A percentile compares a stretch with the other conserved stretches of the same genome.
phyloP scores from a whole-genome alignment of 1,284 basidiomycete genomes.

The Mrakiaceae sp. region DNA sequence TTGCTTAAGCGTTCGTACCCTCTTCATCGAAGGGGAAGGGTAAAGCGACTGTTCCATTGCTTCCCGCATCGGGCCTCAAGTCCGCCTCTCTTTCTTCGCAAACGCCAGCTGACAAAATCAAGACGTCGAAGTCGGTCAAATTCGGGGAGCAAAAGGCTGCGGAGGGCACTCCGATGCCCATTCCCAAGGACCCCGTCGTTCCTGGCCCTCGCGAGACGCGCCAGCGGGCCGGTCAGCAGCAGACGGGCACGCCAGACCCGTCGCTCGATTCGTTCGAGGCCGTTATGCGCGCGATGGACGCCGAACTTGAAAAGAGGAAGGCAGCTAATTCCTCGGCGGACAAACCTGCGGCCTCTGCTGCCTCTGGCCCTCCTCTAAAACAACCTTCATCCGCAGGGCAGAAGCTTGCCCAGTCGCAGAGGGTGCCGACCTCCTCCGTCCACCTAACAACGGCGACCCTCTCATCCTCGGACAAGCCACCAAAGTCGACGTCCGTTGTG shows the following conservation, averaged over 20 bases:
- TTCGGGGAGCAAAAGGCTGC: not conserved
- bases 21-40: too few relatives aligned
- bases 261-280: conserved; percentile 83
- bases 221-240: conserved; percentile 2
- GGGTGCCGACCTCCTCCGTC: too few relatives aligned
- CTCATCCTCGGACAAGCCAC: conserved; percentile 5
- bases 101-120: too few relatives aligned
- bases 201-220: not conserved
- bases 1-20: too few relatives aligned
- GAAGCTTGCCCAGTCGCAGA: not conserved
- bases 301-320: conserved; percentile 48
- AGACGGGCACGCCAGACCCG: conserved; percentile 36
- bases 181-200: conserved; percentile 17
- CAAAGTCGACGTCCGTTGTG: conserved; percentile 13
- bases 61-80: conserved; percentile 15
- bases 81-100: conserved; percentile 2
- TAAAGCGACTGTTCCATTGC: too few relatives aligned
- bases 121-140: not conserved
- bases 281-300: conserved; percentile 90
- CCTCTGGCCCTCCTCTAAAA: not conserved
- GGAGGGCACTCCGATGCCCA: conserved; percentile 16
- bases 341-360: not conserved
- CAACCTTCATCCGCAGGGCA: not conserved
- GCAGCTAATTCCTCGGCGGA: conserved; percentile 7
- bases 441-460: not conserved